Evolutionary conservation across 75 land plant species (phyloP), one percentile per base, ranked within the genome.

Genomic region (Adiantum capillusveneris): DNA sequence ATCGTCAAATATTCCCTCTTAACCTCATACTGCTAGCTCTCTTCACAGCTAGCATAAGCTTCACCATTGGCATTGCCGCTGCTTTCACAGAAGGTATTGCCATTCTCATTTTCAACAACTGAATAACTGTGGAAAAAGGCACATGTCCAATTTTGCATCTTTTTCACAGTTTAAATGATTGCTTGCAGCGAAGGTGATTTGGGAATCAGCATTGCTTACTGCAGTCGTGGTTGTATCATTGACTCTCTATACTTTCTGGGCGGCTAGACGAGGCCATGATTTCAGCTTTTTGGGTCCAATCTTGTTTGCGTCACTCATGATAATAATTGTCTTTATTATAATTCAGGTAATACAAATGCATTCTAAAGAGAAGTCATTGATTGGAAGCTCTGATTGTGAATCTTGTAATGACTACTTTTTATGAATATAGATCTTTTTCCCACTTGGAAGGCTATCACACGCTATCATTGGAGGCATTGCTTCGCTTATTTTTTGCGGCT

Each of bases 401-500:
- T 21, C 25, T 29, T 34, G 37, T 34, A 5, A 5, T 34, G 37
- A 34, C 7, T 9, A 34, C n/a, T n/a, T n/a, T n/a, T n/a, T n/a
- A n/a, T n/a, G n/a, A n/a, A n/a, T n/a, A n/a, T n/a, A n/a, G n/a
- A n/a, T n/a, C n/a, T 78, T 82, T 55, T 65, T 78, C 60, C 88
- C 88, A 18, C 26, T 84, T 18, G 84, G 85, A 11, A 60, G 30
- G 43, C 12, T 70, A n/a, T 48, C 67, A 0, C 34, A 17, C n/a
- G 73, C 53, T 51, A 75, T 84, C 9, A 75, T 71, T 24, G 78
- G 74, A 16, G 65, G 65, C 21, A 14, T 82, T 11, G 66, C 64
- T 6, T 66, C 78, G 0, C 22, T 82, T 9, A 31, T 82, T 0
- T 82, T 82, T 64, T 56, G 75, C 25, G 78, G 59, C 41, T 79